These are phyloP conservation scores for Debaryomyces udenii DNA, from an alignment of 1,139 yeast genomes.

Conservation along the genomic window DNA sequence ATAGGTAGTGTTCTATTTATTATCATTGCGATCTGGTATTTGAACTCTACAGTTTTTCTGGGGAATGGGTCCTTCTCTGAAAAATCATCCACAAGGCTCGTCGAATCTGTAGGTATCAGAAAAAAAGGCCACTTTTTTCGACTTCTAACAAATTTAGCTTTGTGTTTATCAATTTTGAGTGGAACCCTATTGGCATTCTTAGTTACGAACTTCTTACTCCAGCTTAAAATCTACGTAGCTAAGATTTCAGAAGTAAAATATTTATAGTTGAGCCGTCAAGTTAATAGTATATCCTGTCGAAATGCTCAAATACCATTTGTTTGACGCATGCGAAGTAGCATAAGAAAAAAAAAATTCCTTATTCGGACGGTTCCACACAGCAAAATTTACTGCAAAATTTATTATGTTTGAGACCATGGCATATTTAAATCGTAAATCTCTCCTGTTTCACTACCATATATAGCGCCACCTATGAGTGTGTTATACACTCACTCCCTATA, in stretches of 20 bases:
- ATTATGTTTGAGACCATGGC: too few species aligned
- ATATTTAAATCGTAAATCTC: too few species aligned
- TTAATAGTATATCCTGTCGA: background rate
- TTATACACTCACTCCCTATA: too few species aligned
- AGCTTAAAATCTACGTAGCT: constrained; percentile 6
- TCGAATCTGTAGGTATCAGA: background rate
- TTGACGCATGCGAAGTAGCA: too few species aligned
- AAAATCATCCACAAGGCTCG: background rate
- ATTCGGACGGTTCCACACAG: too few species aligned
- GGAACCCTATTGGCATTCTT: constrained; percentile 11
- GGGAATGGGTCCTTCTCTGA: background rate
- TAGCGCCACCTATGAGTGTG: too few species aligned
- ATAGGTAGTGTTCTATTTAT: background rate
- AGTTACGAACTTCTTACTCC: constrained; percentile 7
- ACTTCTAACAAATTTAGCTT: constrained; percentile 1
- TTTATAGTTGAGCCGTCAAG: background rate
- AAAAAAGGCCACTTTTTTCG: background rate
- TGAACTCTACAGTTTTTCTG: background rate
- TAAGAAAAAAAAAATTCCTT: too few species aligned
- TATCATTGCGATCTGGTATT: background rate
- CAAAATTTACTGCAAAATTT: too few species aligned
- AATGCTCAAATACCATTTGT: too few species aligned
- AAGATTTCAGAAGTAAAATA: background rate
- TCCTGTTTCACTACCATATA: too few species aligned
- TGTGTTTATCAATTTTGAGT: constrained; percentile 9